Conservation (phyloP, 805 yeast genomes). For the Henningerozyma blattae region DNA sequence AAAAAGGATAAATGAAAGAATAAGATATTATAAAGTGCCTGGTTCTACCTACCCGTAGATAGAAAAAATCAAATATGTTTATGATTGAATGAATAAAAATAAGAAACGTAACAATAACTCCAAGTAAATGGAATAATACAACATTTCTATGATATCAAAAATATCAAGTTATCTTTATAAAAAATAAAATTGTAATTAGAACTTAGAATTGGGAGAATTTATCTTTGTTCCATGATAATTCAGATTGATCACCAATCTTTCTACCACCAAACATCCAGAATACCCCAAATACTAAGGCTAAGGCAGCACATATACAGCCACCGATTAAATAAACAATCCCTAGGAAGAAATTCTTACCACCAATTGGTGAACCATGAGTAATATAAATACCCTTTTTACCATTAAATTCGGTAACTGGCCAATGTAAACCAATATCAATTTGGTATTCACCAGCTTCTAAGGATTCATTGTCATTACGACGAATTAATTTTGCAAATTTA, state of each 20-base stretch:
- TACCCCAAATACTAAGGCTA: constrained; percentile 40
- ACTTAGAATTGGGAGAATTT: neutral
- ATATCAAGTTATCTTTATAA: no score
- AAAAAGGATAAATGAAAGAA: no score
- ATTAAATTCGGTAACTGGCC: constrained; percentile 60
- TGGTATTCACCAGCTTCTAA: constrained; percentile 51
- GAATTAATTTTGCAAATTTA: constrained; percentile 50
- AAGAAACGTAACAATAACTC: no score
- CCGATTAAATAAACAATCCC: constrained; percentile 68
- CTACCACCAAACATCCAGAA: constrained; percentile 56
- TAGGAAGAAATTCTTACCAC: constrained; percentile 64
- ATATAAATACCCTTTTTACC: constrained; percentile 59
- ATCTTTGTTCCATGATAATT: constrained; percentile 56
- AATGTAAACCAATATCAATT: constrained; percentile 56
- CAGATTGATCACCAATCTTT: constrained; percentile 58
- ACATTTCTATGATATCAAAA: no score
- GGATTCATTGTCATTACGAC: constrained; percentile 46
- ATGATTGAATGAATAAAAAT: no score
- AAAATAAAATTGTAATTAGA: no score
- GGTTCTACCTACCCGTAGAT: no score
- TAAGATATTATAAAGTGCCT: no score
- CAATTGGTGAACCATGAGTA: constrained; percentile 60
- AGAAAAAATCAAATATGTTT: no score
- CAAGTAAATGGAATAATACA: no score
- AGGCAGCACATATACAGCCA: constrained; percentile 54